Conservation (phyloP, 805 yeast genomes). For the Cyberlindnera nakhonratchasimensis region DNA sequence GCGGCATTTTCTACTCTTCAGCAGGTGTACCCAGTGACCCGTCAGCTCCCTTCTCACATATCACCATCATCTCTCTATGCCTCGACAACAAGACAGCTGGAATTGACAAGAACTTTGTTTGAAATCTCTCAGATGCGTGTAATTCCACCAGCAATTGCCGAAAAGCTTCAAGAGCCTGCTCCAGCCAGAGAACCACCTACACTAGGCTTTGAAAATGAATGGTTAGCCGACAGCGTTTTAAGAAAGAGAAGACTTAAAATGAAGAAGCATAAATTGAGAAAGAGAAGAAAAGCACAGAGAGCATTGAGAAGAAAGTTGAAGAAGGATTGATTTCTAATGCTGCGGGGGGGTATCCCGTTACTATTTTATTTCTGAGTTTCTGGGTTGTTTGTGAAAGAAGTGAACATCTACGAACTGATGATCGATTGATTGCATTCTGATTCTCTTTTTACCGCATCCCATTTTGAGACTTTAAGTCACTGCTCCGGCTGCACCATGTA, state of each 20-base stretch:
- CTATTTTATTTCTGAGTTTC: no score
- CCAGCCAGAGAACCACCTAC: neutral
- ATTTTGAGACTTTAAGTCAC: no score
- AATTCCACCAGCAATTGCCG: conserved; percentile 22
- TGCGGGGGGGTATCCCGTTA: no score
- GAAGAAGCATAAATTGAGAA: conserved; percentile 96
- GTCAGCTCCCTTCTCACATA: conserved; percentile 7
- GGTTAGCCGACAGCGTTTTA: conserved; percentile 59
- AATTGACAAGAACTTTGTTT: conserved; percentile 11
- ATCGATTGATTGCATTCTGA: no score
- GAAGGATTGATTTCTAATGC: conserved; percentile 21
- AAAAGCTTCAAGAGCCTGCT: conserved; percentile 20
- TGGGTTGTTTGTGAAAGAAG: no score
- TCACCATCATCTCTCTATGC: conserved; percentile 7
- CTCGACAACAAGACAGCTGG: conserved; percentile 11
- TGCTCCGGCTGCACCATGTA: neutral
- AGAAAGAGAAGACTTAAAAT: conserved; percentile 89
- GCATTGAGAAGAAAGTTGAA: conserved; percentile 63
- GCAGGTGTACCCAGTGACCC: conserved; percentile 15
- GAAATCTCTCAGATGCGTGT: conserved; percentile 20
- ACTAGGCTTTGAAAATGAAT: conserved; percentile 9
- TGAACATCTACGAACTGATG: no score
- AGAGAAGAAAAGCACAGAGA: conserved; percentile 93
- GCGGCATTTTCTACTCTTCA: conserved; percentile 10
- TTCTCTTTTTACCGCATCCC: no score